phyloP scores from a whole-genome alignment of 176 grass and related monocot species.

The bread wheat (Triticum aestivum) region DNA sequence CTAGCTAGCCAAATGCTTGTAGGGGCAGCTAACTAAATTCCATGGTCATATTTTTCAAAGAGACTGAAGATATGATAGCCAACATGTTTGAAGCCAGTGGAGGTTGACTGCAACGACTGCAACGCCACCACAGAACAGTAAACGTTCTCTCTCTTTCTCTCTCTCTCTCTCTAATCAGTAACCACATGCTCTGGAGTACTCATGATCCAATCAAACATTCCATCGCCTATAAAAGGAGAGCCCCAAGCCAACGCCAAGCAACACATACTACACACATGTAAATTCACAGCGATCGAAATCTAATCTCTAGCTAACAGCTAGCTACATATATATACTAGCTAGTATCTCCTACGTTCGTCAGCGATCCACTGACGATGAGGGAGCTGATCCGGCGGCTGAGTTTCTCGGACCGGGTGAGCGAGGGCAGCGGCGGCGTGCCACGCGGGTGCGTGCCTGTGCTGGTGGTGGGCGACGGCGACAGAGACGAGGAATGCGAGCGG shows the following conservation, averaged over 20 bases:
- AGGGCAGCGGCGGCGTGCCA: slow-evolving; percentile 27
- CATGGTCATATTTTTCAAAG: slow-evolving; percentile 29
- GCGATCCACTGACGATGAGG: slow-evolving; percentile 10
- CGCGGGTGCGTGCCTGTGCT: slow-evolving; percentile 72
- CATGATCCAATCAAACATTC: neutral
- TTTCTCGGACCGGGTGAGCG: slow-evolving; percentile 39
- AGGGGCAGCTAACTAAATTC: neutral
- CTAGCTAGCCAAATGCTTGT: no score
- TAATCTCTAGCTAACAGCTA: neutral
- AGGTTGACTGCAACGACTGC: neutral
- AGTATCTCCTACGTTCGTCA: neutral
- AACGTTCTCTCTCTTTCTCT: neutral
- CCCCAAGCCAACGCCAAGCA: neutral
- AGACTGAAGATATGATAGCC: slow-evolving; percentile 14
- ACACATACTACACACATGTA: neutral
- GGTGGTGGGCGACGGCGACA: slow-evolving; percentile 36
- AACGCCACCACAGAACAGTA: neutral
- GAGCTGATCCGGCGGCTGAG: slow-evolving; percentile 52
- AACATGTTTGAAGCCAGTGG: neutral
- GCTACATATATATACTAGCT: neutral
- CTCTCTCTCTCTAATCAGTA: no score
- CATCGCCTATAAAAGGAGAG: slow-evolving; percentile 22
- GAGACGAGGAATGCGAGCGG: slow-evolving; percentile 36
- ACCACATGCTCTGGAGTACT: no score
- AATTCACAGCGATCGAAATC: neutral